Percentiles rank a stretch among this genome's conserved stretches.
phyloP scores from a whole-genome alignment of 352 stramenopile species.

The Plasmopara muralis region DNA sequence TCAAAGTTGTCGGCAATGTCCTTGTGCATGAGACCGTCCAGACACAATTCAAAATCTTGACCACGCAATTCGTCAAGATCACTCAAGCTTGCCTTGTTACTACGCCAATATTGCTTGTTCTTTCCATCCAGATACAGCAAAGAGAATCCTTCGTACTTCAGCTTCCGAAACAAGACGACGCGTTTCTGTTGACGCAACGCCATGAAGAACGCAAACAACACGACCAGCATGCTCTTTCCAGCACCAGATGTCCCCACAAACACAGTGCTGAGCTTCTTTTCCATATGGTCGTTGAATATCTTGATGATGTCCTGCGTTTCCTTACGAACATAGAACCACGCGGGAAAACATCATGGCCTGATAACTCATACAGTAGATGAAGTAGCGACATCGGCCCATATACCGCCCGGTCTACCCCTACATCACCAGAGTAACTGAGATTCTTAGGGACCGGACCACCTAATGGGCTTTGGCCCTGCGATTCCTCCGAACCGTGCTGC shows the following conservation, averaged over 20 bases:
- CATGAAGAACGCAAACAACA: slow-evolving; percentile 1
- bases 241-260: not conserved
- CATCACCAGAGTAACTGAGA: too few species aligned
- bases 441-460: too few species aligned
- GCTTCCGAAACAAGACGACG: not conserved
- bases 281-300: not conserved
- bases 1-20: not conserved
- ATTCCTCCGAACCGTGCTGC: too few species aligned
- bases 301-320: not conserved
- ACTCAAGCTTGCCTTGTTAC: not conserved
- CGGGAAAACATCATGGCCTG: too few species aligned
- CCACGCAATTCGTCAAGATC: not conserved
- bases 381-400: too few species aligned
- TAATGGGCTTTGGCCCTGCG: too few species aligned
- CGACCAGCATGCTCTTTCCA: slow-evolving; percentile 2
- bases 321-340: not conserved
- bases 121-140: not conserved
- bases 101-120: not conserved
- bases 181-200: not conserved
- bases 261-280: not conserved
- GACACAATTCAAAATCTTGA: not conserved
- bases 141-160: not conserved
- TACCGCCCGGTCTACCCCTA: too few species aligned
- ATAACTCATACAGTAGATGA: too few species aligned
- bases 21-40: not conserved